Evolutionary conservation across 805 yeast species (phyloP).

Genomic region (Candida suzukii): DNA sequence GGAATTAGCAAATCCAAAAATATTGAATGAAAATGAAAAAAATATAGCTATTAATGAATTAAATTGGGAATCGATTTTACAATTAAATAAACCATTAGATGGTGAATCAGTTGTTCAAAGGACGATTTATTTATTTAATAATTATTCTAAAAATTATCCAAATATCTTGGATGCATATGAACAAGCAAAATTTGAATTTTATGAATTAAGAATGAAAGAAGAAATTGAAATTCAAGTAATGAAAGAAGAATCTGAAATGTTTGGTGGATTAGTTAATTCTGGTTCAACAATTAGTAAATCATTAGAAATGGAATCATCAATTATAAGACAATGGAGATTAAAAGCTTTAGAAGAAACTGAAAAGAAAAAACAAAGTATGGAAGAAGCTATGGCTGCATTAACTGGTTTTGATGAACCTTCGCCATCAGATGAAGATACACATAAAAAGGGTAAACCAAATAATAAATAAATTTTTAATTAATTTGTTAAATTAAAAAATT

Average conservation of each 20-base stretch:
- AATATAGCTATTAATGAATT: slow-evolving; percentile 36
- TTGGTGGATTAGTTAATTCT: slow-evolving; percentile 66
- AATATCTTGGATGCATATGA: slow-evolving; percentile 66
- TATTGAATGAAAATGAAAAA: slow-evolving; percentile 69
- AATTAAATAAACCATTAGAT: slow-evolving; percentile 66
- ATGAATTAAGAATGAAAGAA: slow-evolving; percentile 75
- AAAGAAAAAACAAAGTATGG: slow-evolving; percentile 38
- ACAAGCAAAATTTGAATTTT: slow-evolving; percentile 81
- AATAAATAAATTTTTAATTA: too few relatives aligned
- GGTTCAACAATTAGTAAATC: slow-evolving; percentile 61
- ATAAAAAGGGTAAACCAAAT: too few relatives aligned
- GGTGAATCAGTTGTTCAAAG: slow-evolving; percentile 87
- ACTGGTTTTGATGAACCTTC: slow-evolving; percentile 19
- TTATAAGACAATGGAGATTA: slow-evolving; percentile 65
- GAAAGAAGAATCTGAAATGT: slow-evolving; percentile 79
- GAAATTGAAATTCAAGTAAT: slow-evolving; percentile 68
- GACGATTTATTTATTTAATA: slow-evolving; percentile 46
- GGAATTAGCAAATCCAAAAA: slow-evolving; percentile 91
- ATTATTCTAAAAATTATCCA: slow-evolving; percentile 19
- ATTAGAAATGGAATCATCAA: slow-evolving; percentile 60
- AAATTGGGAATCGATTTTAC: slow-evolving; percentile 80
- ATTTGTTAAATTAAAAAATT: too few relatives aligned
- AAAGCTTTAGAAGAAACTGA: slow-evolving; percentile 63
- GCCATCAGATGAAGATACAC: too few relatives aligned
- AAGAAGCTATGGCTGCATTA: slow-evolving; percentile 7